phyloP scores from a whole-genome alignment of 805 yeast species.

The Starmera amethionina region DNA sequence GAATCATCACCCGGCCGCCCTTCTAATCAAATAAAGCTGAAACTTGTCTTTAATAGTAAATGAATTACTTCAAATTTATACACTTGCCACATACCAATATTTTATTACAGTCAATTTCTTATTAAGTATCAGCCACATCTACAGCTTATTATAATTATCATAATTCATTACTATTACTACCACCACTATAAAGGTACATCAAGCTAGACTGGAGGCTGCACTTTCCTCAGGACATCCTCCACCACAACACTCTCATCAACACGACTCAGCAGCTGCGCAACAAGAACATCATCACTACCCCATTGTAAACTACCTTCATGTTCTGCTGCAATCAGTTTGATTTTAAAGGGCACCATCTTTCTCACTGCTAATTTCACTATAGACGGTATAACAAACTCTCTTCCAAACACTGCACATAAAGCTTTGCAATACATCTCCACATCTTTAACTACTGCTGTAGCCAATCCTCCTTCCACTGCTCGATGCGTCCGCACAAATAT shows the following conservation, averaged over 20 bases:
- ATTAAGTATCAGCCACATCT: too few species aligned
- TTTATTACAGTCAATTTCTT: too few species aligned
- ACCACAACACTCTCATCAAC: slow-evolving; percentile 40
- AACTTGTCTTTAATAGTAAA: too few species aligned
- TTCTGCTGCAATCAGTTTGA: slow-evolving; percentile 27
- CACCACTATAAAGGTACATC: too few species aligned
- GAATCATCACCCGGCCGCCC: too few species aligned
- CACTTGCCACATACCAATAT: too few species aligned
- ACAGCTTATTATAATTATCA: too few species aligned
- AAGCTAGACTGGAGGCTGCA: slow-evolving; percentile 45
- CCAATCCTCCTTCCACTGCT: slow-evolving; percentile 41
- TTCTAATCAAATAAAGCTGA: too few species aligned
- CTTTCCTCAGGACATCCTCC: slow-evolving; percentile 40
- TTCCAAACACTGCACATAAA: slow-evolving; percentile 31
- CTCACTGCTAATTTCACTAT: slow-evolving; percentile 41
- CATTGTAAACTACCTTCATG: slow-evolving; percentile 45
- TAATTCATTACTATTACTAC: too few species aligned
- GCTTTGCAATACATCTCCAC: slow-evolving; percentile 28
- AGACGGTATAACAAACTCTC: slow-evolving; percentile 40
- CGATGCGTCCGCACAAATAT: slow-evolving; percentile 45
- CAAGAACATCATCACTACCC: slow-evolving; percentile 41
- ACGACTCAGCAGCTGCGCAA: slow-evolving; percentile 29
- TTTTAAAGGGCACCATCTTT: slow-evolving; percentile 37
- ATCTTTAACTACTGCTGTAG: slow-evolving; percentile 35
- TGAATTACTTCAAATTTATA: too few species aligned